These are phyloP conservation scores for Aureobasidium sp. DNA, from an alignment of 2,329 filamentous ascomycete species.

Conservation along the genomic window DNA sequence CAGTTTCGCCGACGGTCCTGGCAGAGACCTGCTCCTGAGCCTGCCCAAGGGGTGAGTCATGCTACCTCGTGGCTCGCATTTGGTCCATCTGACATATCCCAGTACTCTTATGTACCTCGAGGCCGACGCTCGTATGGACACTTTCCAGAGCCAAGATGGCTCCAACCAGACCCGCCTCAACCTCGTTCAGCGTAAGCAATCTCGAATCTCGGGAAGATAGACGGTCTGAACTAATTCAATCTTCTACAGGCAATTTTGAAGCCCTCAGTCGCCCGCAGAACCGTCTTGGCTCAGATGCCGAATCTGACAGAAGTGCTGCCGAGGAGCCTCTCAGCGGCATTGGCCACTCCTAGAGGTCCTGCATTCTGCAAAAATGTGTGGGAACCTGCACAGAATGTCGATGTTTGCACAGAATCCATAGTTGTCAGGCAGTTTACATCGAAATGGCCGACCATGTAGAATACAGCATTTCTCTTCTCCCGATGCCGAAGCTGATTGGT, in stretches of 20 bases:
- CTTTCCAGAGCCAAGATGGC: constrained; percentile 64
- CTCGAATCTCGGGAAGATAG: too few species aligned
- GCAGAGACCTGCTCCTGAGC: constrained; percentile 63
- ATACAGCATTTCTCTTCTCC: background rate
- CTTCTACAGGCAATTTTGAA: constrained; percentile 41
- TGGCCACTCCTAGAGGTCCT: constrained; percentile 21
- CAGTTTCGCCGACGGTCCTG: constrained; percentile 62
- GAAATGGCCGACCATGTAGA: background rate
- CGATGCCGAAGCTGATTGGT: background rate
- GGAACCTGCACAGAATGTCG: background rate
- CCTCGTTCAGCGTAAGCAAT: constrained; percentile 69
- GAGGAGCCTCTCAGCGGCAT: constrained; percentile 27
- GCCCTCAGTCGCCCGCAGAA: constrained; percentile 37
- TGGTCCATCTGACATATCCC: constrained; percentile 8
- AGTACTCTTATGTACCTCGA: constrained; percentile 79
- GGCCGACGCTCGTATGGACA: constrained; percentile 65
- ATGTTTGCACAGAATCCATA: background rate
- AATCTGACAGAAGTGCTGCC: constrained; percentile 22
- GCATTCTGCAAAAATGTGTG: background rate
- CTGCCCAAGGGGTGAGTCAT: constrained; percentile 74
- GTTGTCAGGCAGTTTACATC: background rate
- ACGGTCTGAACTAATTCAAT: background rate
- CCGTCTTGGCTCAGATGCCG: constrained; percentile 15
- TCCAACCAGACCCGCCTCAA: constrained; percentile 57
- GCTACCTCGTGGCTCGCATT: too few species aligned